Percentiles rank a stretch among this genome's conserved stretches.
phyloP scores from a whole-genome alignment of 1,284 basidiomycete species.

The Athelia sp. region DNA sequence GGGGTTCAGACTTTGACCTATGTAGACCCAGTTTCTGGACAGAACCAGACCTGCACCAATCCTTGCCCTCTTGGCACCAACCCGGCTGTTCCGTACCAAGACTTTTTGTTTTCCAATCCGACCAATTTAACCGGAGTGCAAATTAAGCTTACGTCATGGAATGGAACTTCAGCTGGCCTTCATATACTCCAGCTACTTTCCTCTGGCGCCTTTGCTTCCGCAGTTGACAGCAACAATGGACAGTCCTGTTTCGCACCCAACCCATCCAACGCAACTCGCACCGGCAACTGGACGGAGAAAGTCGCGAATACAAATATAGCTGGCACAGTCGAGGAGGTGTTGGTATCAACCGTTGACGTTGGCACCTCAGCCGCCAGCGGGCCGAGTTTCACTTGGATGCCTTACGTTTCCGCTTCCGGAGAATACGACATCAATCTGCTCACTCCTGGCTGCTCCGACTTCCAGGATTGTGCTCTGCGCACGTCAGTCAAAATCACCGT shows the following conservation, averaged over 20 bases:
- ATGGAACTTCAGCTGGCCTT: conserved; percentile 76
- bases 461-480: conserved; percentile 77
- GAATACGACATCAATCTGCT: conserved; percentile 82
- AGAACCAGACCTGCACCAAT: conserved; percentile 67
- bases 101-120: conserved; percentile 74
- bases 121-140: conserved; percentile 76
- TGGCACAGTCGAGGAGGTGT: conserved; percentile 74
- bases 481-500: conserved; percentile 84
- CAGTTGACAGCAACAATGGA: conserved; percentile 54
- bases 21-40: conserved; percentile 69
- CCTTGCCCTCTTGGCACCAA: conserved; percentile 75
- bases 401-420: conserved; percentile 86
- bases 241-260: conserved; percentile 73
- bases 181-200: conserved; percentile 89
- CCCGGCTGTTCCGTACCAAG: conserved; percentile 76
- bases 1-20: conserved; percentile 72
- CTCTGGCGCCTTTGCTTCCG: conserved; percentile 82
- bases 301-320: conserved; percentile 68
- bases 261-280: conserved; percentile 57
- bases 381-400: conserved; percentile 84
- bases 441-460: conserved; percentile 81
- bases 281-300: conserved; percentile 67
- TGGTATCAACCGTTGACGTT: conserved; percentile 65
- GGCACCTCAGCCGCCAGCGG: conserved; percentile 54
- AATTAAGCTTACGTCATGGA: conserved; percentile 75